phyloP scores from a whole-genome alignment of 495 filamentous ascomycete genomes.

The Platismatia glauca region DNA sequence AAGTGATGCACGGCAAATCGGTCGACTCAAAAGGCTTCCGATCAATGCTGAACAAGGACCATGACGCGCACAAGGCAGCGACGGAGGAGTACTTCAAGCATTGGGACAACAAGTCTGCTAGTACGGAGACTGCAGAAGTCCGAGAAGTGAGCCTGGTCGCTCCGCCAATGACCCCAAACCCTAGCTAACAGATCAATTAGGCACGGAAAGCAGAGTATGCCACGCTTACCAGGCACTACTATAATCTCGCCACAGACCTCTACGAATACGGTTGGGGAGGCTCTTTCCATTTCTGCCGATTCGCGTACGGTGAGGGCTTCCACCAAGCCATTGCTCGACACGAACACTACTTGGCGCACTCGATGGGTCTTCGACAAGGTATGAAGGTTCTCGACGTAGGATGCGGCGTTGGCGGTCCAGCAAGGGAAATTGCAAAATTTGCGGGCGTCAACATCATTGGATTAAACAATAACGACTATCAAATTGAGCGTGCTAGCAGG shows the following conservation, averaged over 20 bases:
- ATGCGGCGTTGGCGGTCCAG: conserved; percentile 96
- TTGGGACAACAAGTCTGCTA: conserved; percentile 85
- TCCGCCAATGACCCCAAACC: conserved; percentile 1
- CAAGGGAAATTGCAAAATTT: conserved; percentile 94
- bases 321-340: conserved; percentile 91
- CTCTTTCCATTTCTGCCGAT: conserved; percentile 97
- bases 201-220: conserved; percentile 85
- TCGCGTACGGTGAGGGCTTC: conserved; percentile 80
- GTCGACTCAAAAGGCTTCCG: conserved; percentile 58
- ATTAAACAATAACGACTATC: conserved; percentile 99
- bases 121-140: conserved; percentile 69
- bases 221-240: conserved; percentile 93
- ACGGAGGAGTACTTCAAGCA: conserved; percentile 99
- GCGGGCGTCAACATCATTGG: conserved; percentile 81
- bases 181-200: conserved; percentile 31
- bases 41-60: conserved; percentile 80
- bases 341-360: conserved; percentile 93
- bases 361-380: conserved; percentile 73
- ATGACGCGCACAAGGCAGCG: conserved; percentile 72
- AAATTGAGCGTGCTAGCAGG: conserved; percentile 85
- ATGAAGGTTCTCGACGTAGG: conserved; percentile 95
- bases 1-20: conserved; percentile 83
- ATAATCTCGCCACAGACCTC: conserved; percentile 94
- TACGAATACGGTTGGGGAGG: conserved; percentile 97
- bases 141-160: conserved; percentile 51